phyloP scores from a whole-genome alignment of 176 grass and related monocot species.

The Canna indica region DNA sequence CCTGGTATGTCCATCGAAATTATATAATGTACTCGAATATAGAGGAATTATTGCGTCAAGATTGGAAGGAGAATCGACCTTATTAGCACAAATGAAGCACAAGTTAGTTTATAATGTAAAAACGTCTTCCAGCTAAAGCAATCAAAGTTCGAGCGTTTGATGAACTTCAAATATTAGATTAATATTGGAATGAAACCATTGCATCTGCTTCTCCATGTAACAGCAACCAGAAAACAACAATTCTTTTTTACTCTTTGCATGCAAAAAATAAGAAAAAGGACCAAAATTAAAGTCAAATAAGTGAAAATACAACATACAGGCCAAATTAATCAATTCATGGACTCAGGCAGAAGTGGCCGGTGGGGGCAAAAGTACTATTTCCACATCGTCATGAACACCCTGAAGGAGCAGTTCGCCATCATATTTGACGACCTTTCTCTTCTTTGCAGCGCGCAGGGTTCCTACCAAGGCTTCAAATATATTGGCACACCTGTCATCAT shows the following conservation, averaged over 20 bases:
- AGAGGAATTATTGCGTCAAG: too few species aligned
- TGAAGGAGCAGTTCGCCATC: conserved; percentile 82
- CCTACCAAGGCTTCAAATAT: conserved; percentile 91
- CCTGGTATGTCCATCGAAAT: too few species aligned
- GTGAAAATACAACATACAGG: not conserved
- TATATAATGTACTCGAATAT: too few species aligned
- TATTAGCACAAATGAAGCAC: too few species aligned
- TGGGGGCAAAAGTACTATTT: conserved; percentile 59
- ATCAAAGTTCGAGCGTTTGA: too few species aligned
- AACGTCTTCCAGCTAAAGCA: too few species aligned
- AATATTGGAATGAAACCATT: not conserved
- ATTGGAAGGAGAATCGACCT: too few species aligned
- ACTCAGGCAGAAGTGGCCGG: conserved; percentile 12
- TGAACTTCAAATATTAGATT: too few species aligned
- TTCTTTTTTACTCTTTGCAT: not conserved
- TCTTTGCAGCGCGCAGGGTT: conserved; percentile 70
- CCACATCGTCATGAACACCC: conserved; percentile 86
- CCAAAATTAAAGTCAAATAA: not conserved
- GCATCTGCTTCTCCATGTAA: not conserved
- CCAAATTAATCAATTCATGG: too few species aligned
- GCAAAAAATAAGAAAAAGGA: not conserved
- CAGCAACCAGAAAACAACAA: not conserved
- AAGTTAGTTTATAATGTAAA: too few species aligned
- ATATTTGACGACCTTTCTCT: conserved; percentile 62
- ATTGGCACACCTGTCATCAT: conserved; percentile 84